These are phyloP conservation scores for Pelargonium myrrhifolium DNA, from an alignment of 441 rosid species.

Conservation along the genomic window DNA sequence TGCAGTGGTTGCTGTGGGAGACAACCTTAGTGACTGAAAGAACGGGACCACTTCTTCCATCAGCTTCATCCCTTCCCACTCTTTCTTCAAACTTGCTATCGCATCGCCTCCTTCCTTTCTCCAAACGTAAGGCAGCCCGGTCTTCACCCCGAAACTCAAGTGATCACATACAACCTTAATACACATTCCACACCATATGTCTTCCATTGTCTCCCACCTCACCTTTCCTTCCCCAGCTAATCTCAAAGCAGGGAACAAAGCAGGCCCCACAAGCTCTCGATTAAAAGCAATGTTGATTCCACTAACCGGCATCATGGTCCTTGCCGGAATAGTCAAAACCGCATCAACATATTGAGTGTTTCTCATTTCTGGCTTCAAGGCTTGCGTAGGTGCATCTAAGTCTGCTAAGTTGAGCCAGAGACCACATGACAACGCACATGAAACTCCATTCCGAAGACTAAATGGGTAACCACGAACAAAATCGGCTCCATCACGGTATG, in stretches of 20 bases:
- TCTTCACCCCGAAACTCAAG: slow-evolving; percentile 75
- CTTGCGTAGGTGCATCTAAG: slow-evolving; percentile 93
- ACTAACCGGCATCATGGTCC: slow-evolving; percentile 63
- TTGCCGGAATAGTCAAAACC: slow-evolving; percentile 68
- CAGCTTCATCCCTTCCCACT: slow-evolving; percentile 94
- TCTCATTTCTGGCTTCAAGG: slow-evolving; percentile 67
- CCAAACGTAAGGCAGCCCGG: slow-evolving; percentile 83
- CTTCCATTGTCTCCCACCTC: slow-evolving; percentile 96
- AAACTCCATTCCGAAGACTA: slow-evolving; percentile 75
- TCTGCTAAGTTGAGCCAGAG: slow-evolving; percentile 93
- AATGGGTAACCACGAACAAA: slow-evolving; percentile 98
- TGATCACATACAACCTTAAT: slow-evolving; percentile 71
- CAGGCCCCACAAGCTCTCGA: slow-evolving; percentile 70
- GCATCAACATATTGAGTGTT: slow-evolving; percentile 77
- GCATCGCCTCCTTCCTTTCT: slow-evolving; percentile 82
- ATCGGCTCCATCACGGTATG: slow-evolving; percentile 73
- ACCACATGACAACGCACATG: slow-evolving; percentile 82
- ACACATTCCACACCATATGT: slow-evolving; percentile 95
- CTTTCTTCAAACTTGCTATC: slow-evolving; percentile 76
- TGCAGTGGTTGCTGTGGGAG: slow-evolving; percentile 43
- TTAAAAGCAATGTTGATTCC: slow-evolving; percentile 86
- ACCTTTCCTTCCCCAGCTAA: slow-evolving; percentile 76
- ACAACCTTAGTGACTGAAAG: slow-evolving; percentile 61
- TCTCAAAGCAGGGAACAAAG: slow-evolving; percentile 67
- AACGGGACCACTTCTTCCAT: slow-evolving; percentile 88